Percentiles rank a stretch among this genome's conserved stretches.
These are phyloP conservation scores for Knoxia roxburghii DNA, from an alignment of 257 asterid species.

Conservation along the genomic window DNA sequence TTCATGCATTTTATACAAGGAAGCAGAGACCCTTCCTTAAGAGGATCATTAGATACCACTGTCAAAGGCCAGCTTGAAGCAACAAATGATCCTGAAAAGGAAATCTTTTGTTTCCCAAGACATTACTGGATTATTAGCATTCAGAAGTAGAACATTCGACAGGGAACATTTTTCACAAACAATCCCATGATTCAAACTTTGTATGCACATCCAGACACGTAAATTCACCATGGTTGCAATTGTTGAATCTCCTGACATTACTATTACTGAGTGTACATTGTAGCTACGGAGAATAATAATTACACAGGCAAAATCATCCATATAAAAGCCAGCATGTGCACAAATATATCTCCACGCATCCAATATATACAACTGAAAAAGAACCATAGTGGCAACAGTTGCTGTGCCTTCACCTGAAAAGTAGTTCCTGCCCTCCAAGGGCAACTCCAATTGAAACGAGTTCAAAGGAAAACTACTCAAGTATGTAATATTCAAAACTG, in stretches of 20 bases:
- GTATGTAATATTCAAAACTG: neutral
- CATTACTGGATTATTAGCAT: neutral
- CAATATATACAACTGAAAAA: neutral
- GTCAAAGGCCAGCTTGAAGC: slow-evolving; percentile 18
- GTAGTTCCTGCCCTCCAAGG: neutral
- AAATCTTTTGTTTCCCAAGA: slow-evolving; percentile 13
- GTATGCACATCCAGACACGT: neutral
- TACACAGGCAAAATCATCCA: neutral
- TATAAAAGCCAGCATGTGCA: neutral
- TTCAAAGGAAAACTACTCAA: neutral
- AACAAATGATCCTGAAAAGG: slow-evolving; percentile 22
- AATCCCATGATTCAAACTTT: too few species aligned
- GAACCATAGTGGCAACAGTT: neutral
- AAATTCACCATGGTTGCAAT: neutral
- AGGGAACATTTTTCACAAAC: neutral
- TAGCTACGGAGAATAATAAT: too few species aligned
- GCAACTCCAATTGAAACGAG: neutral
- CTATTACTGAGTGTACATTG: too few species aligned
- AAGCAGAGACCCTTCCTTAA: slow-evolving; percentile 17
- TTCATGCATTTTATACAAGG: slow-evolving; percentile 69
- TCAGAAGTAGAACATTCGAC: neutral
- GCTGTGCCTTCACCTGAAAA: neutral
- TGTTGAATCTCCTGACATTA: neutral
- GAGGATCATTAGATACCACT: slow-evolving; percentile 12
- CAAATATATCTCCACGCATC: neutral